Percentiles rank a stretch among this genome's conserved stretches.
Evolutionary conservation across 352 stramenopile species (phyloP).

Genomic region (Halophytophthora polymorphica): DNA sequence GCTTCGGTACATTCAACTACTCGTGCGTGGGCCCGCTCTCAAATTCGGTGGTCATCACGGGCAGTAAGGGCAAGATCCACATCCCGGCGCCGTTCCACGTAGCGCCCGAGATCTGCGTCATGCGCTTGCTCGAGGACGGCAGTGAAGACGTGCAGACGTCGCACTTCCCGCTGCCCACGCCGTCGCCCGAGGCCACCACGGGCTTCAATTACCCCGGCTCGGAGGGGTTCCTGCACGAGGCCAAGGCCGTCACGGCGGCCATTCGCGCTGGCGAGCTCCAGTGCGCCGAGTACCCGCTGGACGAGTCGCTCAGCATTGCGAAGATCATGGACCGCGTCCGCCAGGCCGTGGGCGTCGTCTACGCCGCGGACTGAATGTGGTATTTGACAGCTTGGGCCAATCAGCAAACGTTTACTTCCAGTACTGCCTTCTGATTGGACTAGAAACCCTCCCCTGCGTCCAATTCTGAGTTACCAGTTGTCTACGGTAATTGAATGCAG

Average conservation of each 20-base stretch:
- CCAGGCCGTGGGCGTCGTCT: constrained; percentile 51
- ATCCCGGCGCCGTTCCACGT: constrained; percentile 56
- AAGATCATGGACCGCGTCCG: constrained; percentile 78
- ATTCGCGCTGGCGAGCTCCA: constrained; percentile 43
- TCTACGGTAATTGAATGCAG: too few species aligned
- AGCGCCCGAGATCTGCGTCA: constrained; percentile 37
- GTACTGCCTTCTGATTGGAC: too few species aligned
- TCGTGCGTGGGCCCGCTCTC: constrained; percentile 45
- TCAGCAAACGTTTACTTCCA: too few species aligned
- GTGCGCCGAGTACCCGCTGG: constrained; percentile 48
- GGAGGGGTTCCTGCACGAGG: constrained; percentile 75
- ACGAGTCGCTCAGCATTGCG: constrained; percentile 61
- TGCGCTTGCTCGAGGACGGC: constrained; percentile 28
- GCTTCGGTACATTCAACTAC: constrained; percentile 59
- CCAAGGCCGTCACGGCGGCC: constrained; percentile 52
- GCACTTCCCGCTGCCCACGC: constrained; percentile 37
- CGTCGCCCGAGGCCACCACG: constrained; percentile 20
- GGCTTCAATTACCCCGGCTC: constrained; percentile 46
- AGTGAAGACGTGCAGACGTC: constrained; percentile 26
- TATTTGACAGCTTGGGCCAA: too few species aligned
- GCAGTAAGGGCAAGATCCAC: constrained; percentile 63
- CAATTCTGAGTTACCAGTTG: too few species aligned
- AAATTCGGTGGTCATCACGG: constrained; percentile 73
- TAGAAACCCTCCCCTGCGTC: too few species aligned
- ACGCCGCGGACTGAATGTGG: constrained; percentile 28